Evolutionary conservation across 2,329 filamentous ascomycete genomes (phyloP).

Genomic region (Paraphaeosphaeria minitans): DNA sequence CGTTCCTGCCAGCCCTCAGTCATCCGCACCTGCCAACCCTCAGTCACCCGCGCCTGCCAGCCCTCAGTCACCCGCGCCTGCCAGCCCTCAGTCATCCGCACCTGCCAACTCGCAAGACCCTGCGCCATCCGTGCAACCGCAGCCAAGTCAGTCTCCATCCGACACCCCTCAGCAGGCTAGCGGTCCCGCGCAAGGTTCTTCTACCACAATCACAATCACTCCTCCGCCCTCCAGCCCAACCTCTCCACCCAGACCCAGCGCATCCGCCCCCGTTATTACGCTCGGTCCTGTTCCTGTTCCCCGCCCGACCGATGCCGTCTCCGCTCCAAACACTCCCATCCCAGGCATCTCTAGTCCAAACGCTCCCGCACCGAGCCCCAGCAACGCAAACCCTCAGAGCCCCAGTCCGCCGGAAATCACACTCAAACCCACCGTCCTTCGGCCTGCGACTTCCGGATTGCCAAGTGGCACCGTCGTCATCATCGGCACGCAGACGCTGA

Average conservation of each 20-base stretch:
- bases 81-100: too few species aligned
- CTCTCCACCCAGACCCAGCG: not conserved
- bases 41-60: not conserved
- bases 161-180: slow-evolving; percentile 9
- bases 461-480: slow-evolving; percentile 21
- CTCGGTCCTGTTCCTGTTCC: too few species aligned
- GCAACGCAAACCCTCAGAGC: not conserved
- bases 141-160: not conserved
- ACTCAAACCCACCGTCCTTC: slow-evolving; percentile 5
- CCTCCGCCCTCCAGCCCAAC: slow-evolving; percentile 4
- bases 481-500: slow-evolving; percentile 33
- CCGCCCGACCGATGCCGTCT: too few species aligned
- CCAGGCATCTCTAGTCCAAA: not conserved
- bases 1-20: not conserved
- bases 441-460: not conserved
- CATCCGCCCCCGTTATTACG: not conserved
- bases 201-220: not conserved
- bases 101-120: not conserved
- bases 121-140: not conserved
- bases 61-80: not conserved
- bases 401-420: slow-evolving; percentile 9
- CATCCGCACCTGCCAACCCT: not conserved
- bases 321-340: not conserved
- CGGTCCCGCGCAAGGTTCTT: not conserved
- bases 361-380: not conserved